Percentiles rank a stretch among this genome's conserved stretches.
These are phyloP conservation scores for Clonostachys chloroleuca DNA, from an alignment of 2,329 filamentous ascomycete genomes.

Conservation along the genomic window DNA sequence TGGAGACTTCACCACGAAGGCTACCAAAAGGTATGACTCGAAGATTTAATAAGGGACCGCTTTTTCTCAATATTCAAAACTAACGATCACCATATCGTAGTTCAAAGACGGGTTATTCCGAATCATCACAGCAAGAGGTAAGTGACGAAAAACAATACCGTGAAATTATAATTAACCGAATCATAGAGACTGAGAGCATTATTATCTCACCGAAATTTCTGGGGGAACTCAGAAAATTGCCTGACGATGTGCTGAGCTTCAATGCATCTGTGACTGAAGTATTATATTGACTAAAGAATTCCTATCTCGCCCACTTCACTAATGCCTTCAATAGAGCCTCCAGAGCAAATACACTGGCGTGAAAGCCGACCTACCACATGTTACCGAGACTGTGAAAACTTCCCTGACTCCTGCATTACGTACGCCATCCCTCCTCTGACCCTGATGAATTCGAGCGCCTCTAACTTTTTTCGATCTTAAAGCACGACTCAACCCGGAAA, in stretches of 20 bases:
- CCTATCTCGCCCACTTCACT: background rate
- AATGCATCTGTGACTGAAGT: slow-evolving; percentile 4
- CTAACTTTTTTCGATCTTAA: background rate
- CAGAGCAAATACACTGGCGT: slow-evolving; percentile 26
- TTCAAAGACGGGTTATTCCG: slow-evolving; percentile 21
- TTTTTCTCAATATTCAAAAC: no score
- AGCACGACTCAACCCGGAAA: background rate
- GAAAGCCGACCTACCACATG: slow-evolving; percentile 10
- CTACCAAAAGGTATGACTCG: no score
- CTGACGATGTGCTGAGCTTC: slow-evolving; percentile 6
- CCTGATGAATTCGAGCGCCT: background rate
- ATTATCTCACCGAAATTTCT: slow-evolving; percentile 22
- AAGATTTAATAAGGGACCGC: no score
- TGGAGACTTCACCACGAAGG: no score
- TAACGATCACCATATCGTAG: slow-evolving; percentile 5
- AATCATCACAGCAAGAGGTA: slow-evolving; percentile 16
- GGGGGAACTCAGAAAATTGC: slow-evolving; percentile 6
- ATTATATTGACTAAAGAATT: background rate
- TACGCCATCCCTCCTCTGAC: slow-evolving; percentile 4
- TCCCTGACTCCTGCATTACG: slow-evolving; percentile 24
- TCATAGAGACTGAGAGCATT: slow-evolving; percentile 11
- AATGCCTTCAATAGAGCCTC: slow-evolving; percentile 11
- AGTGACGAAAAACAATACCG: background rate
- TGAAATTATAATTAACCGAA: background rate
- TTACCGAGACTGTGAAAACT: slow-evolving; percentile 20